Conservation (phyloP, 2,329 filamentous ascomycete genomes). For the Phialemonium atrogriseum region DNA sequence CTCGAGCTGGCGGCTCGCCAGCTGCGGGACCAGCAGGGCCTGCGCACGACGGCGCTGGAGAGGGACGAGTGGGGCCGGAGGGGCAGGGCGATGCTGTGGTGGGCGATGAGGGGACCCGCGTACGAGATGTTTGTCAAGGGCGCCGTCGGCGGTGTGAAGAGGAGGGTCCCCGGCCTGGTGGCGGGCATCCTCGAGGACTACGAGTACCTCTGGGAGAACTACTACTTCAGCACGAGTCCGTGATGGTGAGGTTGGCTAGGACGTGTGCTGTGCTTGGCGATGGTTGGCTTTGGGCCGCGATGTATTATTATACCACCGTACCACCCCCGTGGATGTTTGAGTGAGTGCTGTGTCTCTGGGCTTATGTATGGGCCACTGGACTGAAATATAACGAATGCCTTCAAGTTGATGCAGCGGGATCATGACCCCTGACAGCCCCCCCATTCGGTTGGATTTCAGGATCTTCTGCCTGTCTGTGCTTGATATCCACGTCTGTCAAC, state of each 20-base stretch:
- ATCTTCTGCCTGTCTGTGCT: too few relatives aligned
- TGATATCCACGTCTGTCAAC: too few relatives aligned
- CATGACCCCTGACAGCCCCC: too few relatives aligned
- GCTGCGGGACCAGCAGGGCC: constrained; percentile 61
- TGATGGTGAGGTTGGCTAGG: constrained; percentile 7
- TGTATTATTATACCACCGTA: too few relatives aligned
- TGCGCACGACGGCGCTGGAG: constrained; percentile 80
- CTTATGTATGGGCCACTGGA: too few relatives aligned
- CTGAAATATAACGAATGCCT: too few relatives aligned
- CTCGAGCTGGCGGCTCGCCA: constrained; percentile 88
- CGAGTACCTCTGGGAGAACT: constrained; percentile 96
- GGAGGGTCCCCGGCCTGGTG: constrained; percentile 71
- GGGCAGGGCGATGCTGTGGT: constrained; percentile 90
- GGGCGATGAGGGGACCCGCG: constrained; percentile 92
- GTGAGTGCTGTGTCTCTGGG: too few relatives aligned
- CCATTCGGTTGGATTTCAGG: too few relatives aligned
- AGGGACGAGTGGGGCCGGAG: constrained; percentile 82
- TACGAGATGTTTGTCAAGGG: constrained; percentile 86
- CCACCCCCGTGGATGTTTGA: too few relatives aligned
- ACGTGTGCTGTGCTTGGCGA: too few relatives aligned
- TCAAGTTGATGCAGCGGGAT: too few relatives aligned
- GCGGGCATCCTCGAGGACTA: constrained; percentile 90
- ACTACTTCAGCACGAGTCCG: constrained; percentile 69
- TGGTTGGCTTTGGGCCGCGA: too few relatives aligned
- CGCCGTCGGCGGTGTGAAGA: constrained; percentile 63